Conservation (phyloP, 805 yeast species). For the Metschnikowia vanudenii region DNA sequence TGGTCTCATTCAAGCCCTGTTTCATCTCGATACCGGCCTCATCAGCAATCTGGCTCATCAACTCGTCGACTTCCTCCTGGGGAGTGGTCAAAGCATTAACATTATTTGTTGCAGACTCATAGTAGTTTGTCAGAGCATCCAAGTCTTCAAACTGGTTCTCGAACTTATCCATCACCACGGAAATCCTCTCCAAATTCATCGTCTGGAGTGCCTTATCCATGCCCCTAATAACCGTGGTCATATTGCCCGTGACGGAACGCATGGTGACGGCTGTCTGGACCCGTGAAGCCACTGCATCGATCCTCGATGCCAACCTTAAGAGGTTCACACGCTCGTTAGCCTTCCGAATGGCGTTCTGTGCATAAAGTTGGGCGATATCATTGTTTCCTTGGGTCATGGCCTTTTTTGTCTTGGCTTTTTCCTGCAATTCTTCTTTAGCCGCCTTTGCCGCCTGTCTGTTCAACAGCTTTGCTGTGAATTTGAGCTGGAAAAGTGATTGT, state of each 20-base stretch:
- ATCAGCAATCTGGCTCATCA: constrained; percentile 91
- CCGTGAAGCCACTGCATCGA: constrained; percentile 93
- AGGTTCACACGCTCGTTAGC: constrained; percentile 81
- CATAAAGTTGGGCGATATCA: constrained; percentile 91
- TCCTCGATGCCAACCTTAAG: constrained; percentile 77
- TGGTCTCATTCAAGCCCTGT: constrained; percentile 73
- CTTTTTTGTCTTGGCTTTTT: constrained; percentile 85
- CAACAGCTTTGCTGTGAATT: constrained; percentile 90
- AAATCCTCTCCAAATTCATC: constrained; percentile 91
- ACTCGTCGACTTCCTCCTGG: constrained; percentile 89
- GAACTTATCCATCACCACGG: constrained; percentile 95
- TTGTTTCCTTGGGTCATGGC: constrained; percentile 81
- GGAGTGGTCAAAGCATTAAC: constrained; percentile 90
- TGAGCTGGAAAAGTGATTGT: constrained; percentile 30
- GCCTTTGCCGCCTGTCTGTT: constrained; percentile 88
- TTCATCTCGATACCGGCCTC: constrained; percentile 94
- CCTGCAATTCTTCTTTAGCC: constrained; percentile 83
- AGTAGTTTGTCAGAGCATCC: constrained; percentile 90
- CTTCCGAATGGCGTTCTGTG: constrained; percentile 93
- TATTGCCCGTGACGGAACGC: constrained; percentile 91
- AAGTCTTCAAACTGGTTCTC: constrained; percentile 94
- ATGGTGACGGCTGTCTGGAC: constrained; percentile 98
- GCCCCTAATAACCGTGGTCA: constrained; percentile 89
- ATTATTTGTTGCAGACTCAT: constrained; percentile 84
- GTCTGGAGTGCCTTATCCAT: constrained; percentile 96